Evolutionary conservation across 345 rosid species (phyloP), one percentile per base, ranked within the genome.

Genomic region (Citrus reticulata): DNA sequence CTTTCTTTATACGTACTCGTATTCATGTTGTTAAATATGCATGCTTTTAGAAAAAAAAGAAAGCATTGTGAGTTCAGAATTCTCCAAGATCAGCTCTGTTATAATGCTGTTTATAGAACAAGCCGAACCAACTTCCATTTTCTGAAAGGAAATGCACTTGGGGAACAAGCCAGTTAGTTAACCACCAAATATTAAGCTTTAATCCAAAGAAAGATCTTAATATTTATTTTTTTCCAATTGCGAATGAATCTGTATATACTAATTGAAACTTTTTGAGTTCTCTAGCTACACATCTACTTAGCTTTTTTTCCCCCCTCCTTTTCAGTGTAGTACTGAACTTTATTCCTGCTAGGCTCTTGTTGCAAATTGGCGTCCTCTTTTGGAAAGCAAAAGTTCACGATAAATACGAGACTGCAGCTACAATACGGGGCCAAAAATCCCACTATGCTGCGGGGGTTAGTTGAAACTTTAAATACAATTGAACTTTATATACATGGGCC

Each of bases 321-420:
- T 11, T 16, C 30, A 25, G 54, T 16, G 58, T 42, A 30, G 25
- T 16, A 39, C 66, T 30, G 11, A 19, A 29, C 27, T 27, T 61
- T 59, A 29, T 59, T 60, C 61, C 34, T 65, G 34, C 42, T 29
- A 6, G 20, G 54, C 72, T 46, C 16, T 67, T 77, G 73, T 54
- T 54, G 58, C 74, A 58, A 58, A 30, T 27, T 5, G 40, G 25
- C 68, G 59, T 68, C 73, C 37, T 54, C 37, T 76, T 16, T 68
- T 49, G 73, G 2, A 77, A 66, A 77, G 73, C 65, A 57, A 55
- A 77, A 67, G 25, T 32, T 55, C 72, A 46, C 20, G 7, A 27
- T 13, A 64, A 7, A 29, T 64, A 76, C 35, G 25, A 13, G 7
- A 46, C 51, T 46, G 14, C 51, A 46, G 51, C 51, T 13, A 3